A percentile compares a stretch with the other conserved stretches of the same genome.
Evolutionary conservation across 192 early-diverging fungal genomes (phyloP).

Genomic region (Physocladia obscura): DNA sequence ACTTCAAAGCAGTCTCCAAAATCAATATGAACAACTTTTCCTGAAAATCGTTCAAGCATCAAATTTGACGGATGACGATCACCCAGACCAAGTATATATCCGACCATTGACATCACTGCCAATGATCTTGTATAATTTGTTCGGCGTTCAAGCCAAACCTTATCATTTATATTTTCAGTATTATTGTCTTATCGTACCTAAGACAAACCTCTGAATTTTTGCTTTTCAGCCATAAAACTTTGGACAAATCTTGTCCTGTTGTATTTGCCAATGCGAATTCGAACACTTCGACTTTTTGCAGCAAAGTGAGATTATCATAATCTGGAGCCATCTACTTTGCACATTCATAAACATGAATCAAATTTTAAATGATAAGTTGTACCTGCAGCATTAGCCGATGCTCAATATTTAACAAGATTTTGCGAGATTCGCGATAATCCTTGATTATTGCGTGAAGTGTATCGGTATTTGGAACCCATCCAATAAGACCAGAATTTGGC

Average conservation of each 20-base stretch:
- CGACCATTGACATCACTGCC: slow-evolving; percentile 97
- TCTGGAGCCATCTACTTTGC: slow-evolving; percentile 77
- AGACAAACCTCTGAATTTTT: slow-evolving; percentile 80
- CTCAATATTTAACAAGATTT: slow-evolving; percentile 85
- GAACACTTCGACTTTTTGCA: slow-evolving; percentile 95
- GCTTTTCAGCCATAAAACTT: slow-evolving; percentile 91
- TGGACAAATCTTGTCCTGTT: slow-evolving; percentile 87
- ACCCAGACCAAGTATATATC: slow-evolving; percentile 95
- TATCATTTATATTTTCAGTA: not conserved
- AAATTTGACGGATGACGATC: slow-evolving; percentile 96
- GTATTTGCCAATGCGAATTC: slow-evolving; percentile 88
- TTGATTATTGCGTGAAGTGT: slow-evolving; percentile 83
- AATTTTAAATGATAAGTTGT: not conserved
- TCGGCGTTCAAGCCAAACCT: slow-evolving; percentile 82
- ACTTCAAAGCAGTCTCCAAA: slow-evolving; percentile 48
- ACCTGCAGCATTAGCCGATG: slow-evolving; percentile 83
- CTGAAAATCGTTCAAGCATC: slow-evolving; percentile 83
- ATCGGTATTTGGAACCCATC: slow-evolving; percentile 88
- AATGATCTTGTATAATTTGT: slow-evolving; percentile 94
- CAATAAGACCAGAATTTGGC: slow-evolving; percentile 91
- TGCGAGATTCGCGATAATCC: slow-evolving; percentile 79
- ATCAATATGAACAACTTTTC: slow-evolving; percentile 96
- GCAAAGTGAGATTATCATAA: slow-evolving; percentile 79
- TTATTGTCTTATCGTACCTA: not conserved
- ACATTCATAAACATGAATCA: slow-evolving; percentile 13